Base-by-base conservation (phyloP, 78 protist genomes). In the Polysphondylium violaceum region DNA sequence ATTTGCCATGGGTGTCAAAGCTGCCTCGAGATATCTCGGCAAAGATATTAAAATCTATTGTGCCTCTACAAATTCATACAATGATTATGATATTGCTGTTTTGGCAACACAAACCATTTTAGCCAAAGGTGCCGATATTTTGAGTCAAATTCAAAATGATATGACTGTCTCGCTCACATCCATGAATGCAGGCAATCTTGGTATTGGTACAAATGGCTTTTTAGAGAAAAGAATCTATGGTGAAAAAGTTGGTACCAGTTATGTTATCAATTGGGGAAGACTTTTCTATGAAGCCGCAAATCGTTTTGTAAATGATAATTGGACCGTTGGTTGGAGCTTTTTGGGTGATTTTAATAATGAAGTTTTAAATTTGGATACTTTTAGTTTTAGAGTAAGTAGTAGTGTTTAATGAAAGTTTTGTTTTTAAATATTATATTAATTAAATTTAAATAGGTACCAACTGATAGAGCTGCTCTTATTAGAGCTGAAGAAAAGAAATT, bases 181-280 rank as follows among this genome's bases (percentile, higher is more conserved):
- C n/a, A 72, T 72, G 0, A 72, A 53, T 47, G 38, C 17, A 8
- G 63, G 79, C 19, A 72, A 53, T 14, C 11, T 23, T 0, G 79
- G 61, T 0, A 72, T 72, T 16, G 79, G 79, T 21, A 50, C 79
- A 2, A 72, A 38, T 53, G 79, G 79, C 1, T 72, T 72, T 38
- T 64, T 64, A 50, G 67, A 72, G 31, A 21, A 64, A 16, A 35
- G 27, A 44, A 64, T 72, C 0, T 72, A 51, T 53, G 79, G 79
- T 72, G 61, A 47, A 51, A 56, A 47, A 11, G 79, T 72, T 14
- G 40, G 51, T 1, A 44, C 51, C 35, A 51, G 64, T 51, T 72
- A 72, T 53, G 25, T 31, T 1, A n/a, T 44, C 11, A 35, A 72
- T 51, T 72, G 79, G 79, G 17, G 36, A 0, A 51, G 31, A 72